These are phyloP conservation scores for Botryotinia convoluta DNA, from an alignment of 2,329 filamentous ascomycete genomes.

Conservation along the genomic window DNA sequence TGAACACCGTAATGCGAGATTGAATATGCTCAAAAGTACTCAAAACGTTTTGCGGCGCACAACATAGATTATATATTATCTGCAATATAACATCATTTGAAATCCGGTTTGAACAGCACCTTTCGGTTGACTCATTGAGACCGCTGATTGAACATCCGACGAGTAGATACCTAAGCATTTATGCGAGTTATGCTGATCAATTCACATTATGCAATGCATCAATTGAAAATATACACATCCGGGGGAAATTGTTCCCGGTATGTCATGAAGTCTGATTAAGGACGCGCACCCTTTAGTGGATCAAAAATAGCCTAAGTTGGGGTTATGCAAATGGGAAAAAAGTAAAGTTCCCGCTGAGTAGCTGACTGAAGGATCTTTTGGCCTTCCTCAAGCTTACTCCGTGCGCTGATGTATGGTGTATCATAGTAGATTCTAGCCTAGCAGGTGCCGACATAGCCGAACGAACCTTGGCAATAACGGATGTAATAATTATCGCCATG, in stretches of 20 bases:
- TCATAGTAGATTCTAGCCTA: neutral
- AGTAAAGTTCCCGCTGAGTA: neutral
- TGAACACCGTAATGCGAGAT: neutral
- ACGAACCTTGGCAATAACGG: neutral
- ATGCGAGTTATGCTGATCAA: slow-evolving; percentile 6
- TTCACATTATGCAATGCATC: neutral
- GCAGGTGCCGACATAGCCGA: neutral
- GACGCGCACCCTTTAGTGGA: neutral
- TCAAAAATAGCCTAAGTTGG: neutral
- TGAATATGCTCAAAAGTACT: neutral
- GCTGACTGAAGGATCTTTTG: neutral
- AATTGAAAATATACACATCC: neutral
- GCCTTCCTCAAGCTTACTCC: neutral
- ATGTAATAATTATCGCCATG: neutral
- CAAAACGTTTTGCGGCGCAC: neutral
- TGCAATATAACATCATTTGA: neutral
- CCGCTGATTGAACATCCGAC: neutral
- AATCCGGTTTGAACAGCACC: neutral
- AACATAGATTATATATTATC: neutral
- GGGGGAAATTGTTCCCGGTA: neutral
- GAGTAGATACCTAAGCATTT: neutral
- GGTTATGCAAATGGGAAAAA: neutral
- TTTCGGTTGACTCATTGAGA: neutral
- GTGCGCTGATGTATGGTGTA: neutral
- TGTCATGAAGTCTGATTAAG: neutral